Evolutionary conservation across 108 stramenopile genomes (phyloP), one percentile per base, ranked within the genome.

Genomic region (Epithemia pelagica): DNA sequence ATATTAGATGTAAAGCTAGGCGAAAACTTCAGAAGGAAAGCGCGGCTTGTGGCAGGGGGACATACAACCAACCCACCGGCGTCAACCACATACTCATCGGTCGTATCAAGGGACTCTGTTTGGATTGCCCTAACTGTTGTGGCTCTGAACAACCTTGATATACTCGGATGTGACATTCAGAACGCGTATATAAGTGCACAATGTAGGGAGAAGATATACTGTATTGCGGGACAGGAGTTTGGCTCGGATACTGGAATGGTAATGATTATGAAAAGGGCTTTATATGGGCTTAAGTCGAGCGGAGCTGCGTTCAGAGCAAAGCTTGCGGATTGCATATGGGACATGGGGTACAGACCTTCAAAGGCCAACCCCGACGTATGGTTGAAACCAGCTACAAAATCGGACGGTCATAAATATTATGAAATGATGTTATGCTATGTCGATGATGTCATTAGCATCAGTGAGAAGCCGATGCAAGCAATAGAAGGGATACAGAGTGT

Each of bases 221-320:
- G 67, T 7, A 68, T 82, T 2, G 74, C 77, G 1, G 82, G 82
- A 18, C 70, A 65, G 24, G 75, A 79, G 46, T 82, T 79, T 65
- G 75, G 73, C 19, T 18, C 22, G 1, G 25, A 62, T 28, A 58
- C 33, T 19, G 82, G 76, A 0, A 59, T 68, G 1, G 8, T 61
- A 0, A 26, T 75, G 19, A 32, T 79, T 0, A 62, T 83, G 21
- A 54, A 67, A 0, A 66, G 61, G 20, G 73, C 68, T n/a, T 52
- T 79, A 0, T 83, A 79, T 57, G 78, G 78, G 2, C 30, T 79
- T 1, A 58, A 62, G 5, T 55, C 58, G 18, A 61, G 51, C 31
- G 32, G 62, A 22, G 52, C 37, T 7, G 1, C 53, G 0, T 80
- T 25, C 51, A 60, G 58, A 56, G 21, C 54, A 0, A 52, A 52